Conservation (phyloP, 2,329 filamentous ascomycete genomes). For the Didymella exigua region DNA sequence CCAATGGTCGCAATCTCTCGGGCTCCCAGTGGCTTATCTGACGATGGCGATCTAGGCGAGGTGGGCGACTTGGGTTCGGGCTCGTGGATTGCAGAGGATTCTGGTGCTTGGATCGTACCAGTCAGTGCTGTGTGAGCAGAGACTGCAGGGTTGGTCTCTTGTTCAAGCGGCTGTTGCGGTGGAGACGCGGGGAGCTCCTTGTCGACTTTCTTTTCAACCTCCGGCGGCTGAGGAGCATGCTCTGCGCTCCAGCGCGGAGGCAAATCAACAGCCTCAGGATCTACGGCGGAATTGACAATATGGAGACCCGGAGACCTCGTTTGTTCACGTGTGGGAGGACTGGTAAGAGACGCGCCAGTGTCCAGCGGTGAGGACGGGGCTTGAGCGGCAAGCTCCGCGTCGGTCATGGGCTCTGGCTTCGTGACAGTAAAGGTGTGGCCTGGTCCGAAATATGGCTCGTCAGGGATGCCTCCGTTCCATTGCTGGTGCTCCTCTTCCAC, state of each 20-base stretch:
- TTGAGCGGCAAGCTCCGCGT: slow-evolving; percentile 20
- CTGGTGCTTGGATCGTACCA: slow-evolving; percentile 17
- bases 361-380: slow-evolving; percentile 27
- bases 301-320: slow-evolving; percentile 47
- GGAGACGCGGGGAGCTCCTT: slow-evolving; percentile 16
- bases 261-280: slow-evolving; percentile 47
- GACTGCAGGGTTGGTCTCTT: slow-evolving; percentile 19
- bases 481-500: slow-evolving; percentile 26
- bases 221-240: slow-evolving; percentile 19
- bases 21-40: slow-evolving; percentile 61
- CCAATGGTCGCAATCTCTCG: slow-evolving; percentile 77
- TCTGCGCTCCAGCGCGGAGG: slow-evolving; percentile 41
- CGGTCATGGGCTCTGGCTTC: slow-evolving; percentile 29
- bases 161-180: slow-evolving; percentile 8
- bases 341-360: slow-evolving; percentile 20
- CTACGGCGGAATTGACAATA: slow-evolving; percentile 50
- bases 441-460: slow-evolving; percentile 36
- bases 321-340: slow-evolving; percentile 26
- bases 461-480: slow-evolving; percentile 26
- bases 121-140: slow-evolving; percentile 15
- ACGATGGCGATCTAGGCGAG: slow-evolving; percentile 24
- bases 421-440: slow-evolving; percentile 30
- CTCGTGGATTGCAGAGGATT: slow-evolving; percentile 24
- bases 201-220: slow-evolving; percentile 14
- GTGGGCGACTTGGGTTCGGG: slow-evolving; percentile 24